Base-by-base conservation (phyloP, 176 grass and related monocot species). In the Oryza australiensis region DNA sequence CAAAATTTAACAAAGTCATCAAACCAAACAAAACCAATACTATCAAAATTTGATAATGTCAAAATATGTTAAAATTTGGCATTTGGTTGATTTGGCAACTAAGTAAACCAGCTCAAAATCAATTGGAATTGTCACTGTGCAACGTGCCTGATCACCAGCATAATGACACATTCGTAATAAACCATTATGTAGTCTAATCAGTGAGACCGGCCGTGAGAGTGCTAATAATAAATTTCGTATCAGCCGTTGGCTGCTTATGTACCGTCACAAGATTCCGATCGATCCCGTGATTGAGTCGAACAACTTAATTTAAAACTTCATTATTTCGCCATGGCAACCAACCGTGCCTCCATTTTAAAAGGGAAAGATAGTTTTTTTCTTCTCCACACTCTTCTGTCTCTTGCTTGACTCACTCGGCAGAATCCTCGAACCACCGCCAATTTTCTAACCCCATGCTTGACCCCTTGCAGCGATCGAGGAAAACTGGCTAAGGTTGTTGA, bases 241-340 rank as follows among this genome's bases (percentile, higher is more conserved):
- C 12, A 12, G n/a, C 1, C 16, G 37, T 16, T 72, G 37, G 59
- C 11, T 40, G 29, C 33, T 20, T 49, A 62, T 37, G 23, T 64
- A 67, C 5, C 33, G 7, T 64, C 16, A n/a, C 32, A 66, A 80
- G 80, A 83, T 88, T 83, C 74, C 80, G 30, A 3, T 60, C 80
- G 29, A 3, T 60, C 80, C 86, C 73, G 66, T 86, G 70, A 53
- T n/a, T 12, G 14, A 77, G 24, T 59, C 24, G 26, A 67, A 73
- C 40, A 79, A 79, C 6, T 42, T 9, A 66, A 67, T 46, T 53
- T 26, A 60, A 60, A 23, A 60, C 55, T 60, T 24, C 55, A 11
- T 60, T 11, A 11, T 60, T 11, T 57, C 30, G 57, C 26, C 6
- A 18, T 57, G 24, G 46, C 57, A 22, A 53, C 26, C 59, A 78